Evolutionary conservation across 1,284 basidiomycete species (phyloP), one percentile per base, ranked within the genome.

Genomic region (Rhodotorula sp.): DNA sequence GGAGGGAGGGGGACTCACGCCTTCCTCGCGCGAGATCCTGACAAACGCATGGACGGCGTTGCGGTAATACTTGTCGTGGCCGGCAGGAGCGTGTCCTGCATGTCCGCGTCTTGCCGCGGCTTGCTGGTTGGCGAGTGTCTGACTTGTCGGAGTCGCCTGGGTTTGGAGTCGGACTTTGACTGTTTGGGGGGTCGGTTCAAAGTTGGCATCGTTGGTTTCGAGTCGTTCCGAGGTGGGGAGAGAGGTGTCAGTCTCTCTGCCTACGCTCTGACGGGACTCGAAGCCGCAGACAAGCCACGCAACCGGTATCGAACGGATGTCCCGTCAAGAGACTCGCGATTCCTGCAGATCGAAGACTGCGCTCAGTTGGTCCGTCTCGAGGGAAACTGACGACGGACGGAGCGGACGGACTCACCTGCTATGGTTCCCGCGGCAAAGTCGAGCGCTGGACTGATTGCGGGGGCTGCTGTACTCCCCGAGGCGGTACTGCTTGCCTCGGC

Each of bases 391-490:
- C 4, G 51, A 63, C 51, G 12, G 51, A 51, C 59, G 45, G 54
- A 26, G 24, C 61, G 71, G n/a, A 55, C 48, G 56, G 54, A 49
- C 26, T 24, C 78, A 84, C 85, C 89, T 72, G 87, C 85, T n/a
- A 87, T 80, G 0, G 88, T 89, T n/a, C 89, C 89, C 17, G 88
- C 89, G 53, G 86, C 80, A 78, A 91, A 90, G 77, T 91, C 88
- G 42, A 89, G 78, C 1, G 83, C 84, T 4, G 88, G 84, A 67
- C 84, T 80, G 44, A 84, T 62, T 4, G 68, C 44, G 18, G 58
- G 42, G 0, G 45, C 24, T 37, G 45, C 22, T 22, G 46, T 17
- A 6, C 7, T 15, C n/a, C 33, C 7, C 20, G 37, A 4, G 15
- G 26, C 24, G 26, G 51, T 6, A n/a, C 12, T 26, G 22, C 3